A percentile compares a stretch with the other conserved stretches of the same genome.
phyloP scores from a whole-genome alignment of 2,329 filamentous ascomycete genomes.

The Trichoderma sp. region DNA sequence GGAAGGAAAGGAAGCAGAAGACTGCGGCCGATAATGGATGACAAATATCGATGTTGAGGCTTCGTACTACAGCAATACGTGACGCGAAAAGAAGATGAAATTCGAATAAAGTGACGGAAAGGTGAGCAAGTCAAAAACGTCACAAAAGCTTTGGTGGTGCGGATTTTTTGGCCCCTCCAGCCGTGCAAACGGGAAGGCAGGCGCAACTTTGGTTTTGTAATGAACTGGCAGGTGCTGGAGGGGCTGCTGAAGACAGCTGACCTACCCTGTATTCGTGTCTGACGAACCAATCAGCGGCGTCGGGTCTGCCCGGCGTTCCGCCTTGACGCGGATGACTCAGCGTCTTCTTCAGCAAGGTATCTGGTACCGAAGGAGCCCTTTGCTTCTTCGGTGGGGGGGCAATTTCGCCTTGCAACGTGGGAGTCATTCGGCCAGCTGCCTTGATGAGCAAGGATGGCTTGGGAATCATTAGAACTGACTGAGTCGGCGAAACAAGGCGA shows the following conservation, averaged over 20 bases:
- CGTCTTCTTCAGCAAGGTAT: not conserved
- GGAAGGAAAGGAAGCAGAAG: not conserved
- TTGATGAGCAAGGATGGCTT: not conserved
- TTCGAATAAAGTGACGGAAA: not conserved
- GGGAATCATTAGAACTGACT: not conserved
- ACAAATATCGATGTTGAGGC: not conserved
- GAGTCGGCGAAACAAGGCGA: not conserved
- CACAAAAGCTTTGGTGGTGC: not conserved
- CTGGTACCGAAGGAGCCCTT: too few species aligned
- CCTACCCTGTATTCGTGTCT: not conserved
- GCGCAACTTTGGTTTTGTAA: conserved; percentile 1
- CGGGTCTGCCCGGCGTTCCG: conserved; percentile 10
- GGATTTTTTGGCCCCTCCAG: conserved; percentile 23
- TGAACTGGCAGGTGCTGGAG: not conserved
- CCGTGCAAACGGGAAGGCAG: conserved; percentile 17
- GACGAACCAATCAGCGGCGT: conserved; percentile 10
- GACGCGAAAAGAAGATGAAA: not conserved
- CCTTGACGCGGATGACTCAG: conserved; percentile 16
- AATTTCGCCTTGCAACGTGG: not conserved
- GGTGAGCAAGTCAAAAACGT: not conserved
- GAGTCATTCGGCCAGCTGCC: conserved; percentile 17
- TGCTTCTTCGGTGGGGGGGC: not conserved
- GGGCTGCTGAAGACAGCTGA: not conserved
- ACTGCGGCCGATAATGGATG: not conserved
- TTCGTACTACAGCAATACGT: not conserved